Evolutionary conservation across 345 rosid species (phyloP).

Genomic region (Murraya paniculata): DNA sequence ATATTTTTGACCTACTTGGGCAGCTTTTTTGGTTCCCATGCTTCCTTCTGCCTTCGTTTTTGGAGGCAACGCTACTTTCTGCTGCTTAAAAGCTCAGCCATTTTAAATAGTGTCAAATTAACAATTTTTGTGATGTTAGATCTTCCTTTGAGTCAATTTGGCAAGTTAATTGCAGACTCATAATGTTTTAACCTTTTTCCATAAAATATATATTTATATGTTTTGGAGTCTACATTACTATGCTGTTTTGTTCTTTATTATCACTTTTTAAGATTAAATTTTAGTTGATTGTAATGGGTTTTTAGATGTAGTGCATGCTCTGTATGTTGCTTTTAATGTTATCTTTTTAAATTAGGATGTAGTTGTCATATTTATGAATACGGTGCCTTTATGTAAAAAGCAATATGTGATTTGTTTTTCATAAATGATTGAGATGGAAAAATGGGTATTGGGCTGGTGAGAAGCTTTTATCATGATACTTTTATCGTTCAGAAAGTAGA

Average conservation of each 20-base stretch:
- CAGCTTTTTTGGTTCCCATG: neutral
- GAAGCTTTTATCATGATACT: neutral
- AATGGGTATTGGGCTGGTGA: neutral
- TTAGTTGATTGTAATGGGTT: neutral
- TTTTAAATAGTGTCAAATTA: neutral
- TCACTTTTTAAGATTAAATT: neutral
- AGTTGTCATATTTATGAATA: neutral
- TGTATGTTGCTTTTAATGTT: neutral
- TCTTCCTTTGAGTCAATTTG: conserved; percentile 1
- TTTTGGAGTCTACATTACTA: neutral
- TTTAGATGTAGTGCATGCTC: neutral
- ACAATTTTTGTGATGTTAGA: neutral
- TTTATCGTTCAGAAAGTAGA: neutral
- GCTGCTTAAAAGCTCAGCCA: neutral
- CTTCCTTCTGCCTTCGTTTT: neutral
- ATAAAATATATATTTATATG: neutral
- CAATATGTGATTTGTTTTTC: neutral
- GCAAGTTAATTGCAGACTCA: neutral
- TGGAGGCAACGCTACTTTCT: neutral
- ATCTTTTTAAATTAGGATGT: neutral
- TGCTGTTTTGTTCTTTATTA: neutral
- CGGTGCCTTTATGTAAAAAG: neutral
- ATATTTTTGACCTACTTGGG: neutral
- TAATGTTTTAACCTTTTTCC: neutral
- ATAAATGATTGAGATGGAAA: neutral